These are phyloP conservation scores for Talaromyces sp. DNA, from an alignment of 2,329 filamentous ascomycete genomes.

Conservation along the genomic window DNA sequence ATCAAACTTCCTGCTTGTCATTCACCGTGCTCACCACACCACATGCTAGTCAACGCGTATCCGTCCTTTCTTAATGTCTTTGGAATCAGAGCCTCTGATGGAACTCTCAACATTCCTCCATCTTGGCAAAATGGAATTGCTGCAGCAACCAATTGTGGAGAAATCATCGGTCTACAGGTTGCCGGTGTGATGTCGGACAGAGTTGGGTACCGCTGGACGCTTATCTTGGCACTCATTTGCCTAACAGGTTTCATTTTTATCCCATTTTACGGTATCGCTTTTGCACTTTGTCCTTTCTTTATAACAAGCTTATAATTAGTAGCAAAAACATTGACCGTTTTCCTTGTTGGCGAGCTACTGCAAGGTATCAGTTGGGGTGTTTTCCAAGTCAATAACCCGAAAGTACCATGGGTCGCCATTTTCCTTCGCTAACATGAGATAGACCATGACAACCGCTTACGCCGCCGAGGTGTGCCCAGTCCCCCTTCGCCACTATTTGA, in stretches of 20 bases:
- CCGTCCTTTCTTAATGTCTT: conserved; percentile 20
- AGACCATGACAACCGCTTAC: conserved; percentile 31
- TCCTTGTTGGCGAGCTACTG: conserved; percentile 34
- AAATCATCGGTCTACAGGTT: conserved; percentile 20
- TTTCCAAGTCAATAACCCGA: conserved; percentile 14
- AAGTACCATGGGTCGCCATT: too few relatives aligned
- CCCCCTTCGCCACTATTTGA: conserved; percentile 26
- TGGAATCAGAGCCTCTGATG: conserved; percentile 7
- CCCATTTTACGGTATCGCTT: neutral
- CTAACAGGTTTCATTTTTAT: neutral
- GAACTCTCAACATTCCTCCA: conserved; percentile 25
- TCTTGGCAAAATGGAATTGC: conserved; percentile 30
- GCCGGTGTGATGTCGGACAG: conserved; percentile 17
- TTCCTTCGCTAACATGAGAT: neutral
- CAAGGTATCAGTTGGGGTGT: conserved; percentile 37
- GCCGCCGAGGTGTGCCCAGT: conserved; percentile 34
- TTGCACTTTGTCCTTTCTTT: neutral
- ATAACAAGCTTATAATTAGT: neutral
- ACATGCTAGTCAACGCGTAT: conserved; percentile 22
- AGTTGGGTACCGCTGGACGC: conserved; percentile 15
- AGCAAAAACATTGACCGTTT: conserved; percentile 26
- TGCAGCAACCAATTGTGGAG: conserved; percentile 28
- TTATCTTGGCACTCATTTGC: conserved; percentile 10
- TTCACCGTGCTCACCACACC: neutral
- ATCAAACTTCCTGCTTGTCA: neutral